A percentile compares a stretch with the other conserved stretches of the same genome.
phyloP scores from a whole-genome alignment of 2,329 filamentous ascomycete species.

The Penicillium italicum region DNA sequence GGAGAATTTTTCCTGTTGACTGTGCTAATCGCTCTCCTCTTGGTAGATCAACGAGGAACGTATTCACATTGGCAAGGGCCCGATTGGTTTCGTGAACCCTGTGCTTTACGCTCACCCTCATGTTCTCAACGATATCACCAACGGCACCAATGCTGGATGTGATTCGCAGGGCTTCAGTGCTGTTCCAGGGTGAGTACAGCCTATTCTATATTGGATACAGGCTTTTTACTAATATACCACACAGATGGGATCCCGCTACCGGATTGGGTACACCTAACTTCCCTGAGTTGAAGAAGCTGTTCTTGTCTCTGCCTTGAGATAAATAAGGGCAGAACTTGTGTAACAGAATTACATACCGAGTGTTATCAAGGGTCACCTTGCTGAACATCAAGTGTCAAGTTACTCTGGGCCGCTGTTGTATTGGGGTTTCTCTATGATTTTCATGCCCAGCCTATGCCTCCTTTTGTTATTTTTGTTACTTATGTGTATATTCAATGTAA shows the following conservation, averaged over 20 bases:
- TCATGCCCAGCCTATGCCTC: not conserved
- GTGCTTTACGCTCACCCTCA: constrained; percentile 38
- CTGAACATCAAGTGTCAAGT: not conserved
- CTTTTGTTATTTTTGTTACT: not conserved
- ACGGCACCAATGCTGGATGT: constrained; percentile 34
- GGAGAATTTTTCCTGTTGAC: not conserved
- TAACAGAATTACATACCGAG: not conserved
- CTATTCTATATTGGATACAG: not conserved
- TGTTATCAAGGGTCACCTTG: not conserved
- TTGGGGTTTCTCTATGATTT: not conserved
- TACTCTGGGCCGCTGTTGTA: not conserved
- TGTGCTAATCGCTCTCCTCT: not conserved
- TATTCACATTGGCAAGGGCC: constrained; percentile 44
- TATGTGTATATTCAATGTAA: not conserved
- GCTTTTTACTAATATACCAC: not conserved
- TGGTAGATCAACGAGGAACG: constrained; percentile 50
- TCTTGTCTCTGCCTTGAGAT: constrained; percentile 22
- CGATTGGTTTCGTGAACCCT: constrained; percentile 53
- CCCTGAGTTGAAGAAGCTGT: constrained; percentile 30
- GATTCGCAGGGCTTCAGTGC: constrained; percentile 28
- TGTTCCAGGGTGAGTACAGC: constrained; percentile 19
- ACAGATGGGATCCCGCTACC: constrained; percentile 31
- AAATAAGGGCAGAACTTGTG: not conserved
- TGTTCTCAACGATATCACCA: constrained; percentile 43
- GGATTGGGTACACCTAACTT: constrained; percentile 34